A percentile compares a stretch with the other conserved stretches of the same genome.
phyloP scores from a whole-genome alignment of 2,329 filamentous ascomycete genomes.

The Colletotrichum horii region DNA sequence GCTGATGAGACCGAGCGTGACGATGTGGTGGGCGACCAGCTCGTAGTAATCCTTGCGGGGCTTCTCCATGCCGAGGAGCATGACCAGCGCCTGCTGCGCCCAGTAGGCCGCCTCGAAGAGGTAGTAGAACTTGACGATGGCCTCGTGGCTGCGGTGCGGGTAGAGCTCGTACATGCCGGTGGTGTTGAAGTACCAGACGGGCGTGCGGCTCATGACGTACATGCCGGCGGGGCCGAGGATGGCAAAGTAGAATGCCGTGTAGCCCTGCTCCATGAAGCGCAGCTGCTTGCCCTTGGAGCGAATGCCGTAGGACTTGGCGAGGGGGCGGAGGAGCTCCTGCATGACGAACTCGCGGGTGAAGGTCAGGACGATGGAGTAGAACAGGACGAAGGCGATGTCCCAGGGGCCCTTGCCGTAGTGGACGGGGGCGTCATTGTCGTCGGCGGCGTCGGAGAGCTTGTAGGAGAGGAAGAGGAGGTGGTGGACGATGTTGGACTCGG shows the following conservation, averaged over 20 bases:
- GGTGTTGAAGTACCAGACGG: constrained; percentile 79
- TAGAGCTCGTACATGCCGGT: constrained; percentile 74
- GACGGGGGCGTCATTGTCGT: constrained; percentile 37
- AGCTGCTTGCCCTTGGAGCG: constrained; percentile 66
- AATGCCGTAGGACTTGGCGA: constrained; percentile 64
- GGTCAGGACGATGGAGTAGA: constrained; percentile 73
- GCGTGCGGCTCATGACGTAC: constrained; percentile 72
- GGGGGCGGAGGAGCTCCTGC: constrained; percentile 70
- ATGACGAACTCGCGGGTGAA: constrained; percentile 80
- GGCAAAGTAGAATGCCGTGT: constrained; percentile 74
- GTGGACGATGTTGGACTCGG: constrained; percentile 67
- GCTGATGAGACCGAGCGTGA: constrained; percentile 71
- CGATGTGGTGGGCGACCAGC: constrained; percentile 74
- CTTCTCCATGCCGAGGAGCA: constrained; percentile 73
- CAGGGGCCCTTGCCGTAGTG: constrained; percentile 74
- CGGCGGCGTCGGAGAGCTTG: constrained; percentile 52
- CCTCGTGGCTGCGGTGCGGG: constrained; percentile 70
- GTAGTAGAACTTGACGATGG: constrained; percentile 75
- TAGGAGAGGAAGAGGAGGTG: constrained; percentile 75
- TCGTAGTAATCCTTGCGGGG: constrained; percentile 78
- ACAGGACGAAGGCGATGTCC: constrained; percentile 73
- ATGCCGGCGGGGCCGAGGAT: constrained; percentile 71
- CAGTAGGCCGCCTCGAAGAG: constrained; percentile 77
- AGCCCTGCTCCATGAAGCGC: constrained; percentile 79
- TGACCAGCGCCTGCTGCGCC: constrained; percentile 75